Percentiles rank a stretch among this genome's conserved stretches.
phyloP scores from a whole-genome alignment of 139 green algal genomes.

The Parachlorella kessleri region DNA sequence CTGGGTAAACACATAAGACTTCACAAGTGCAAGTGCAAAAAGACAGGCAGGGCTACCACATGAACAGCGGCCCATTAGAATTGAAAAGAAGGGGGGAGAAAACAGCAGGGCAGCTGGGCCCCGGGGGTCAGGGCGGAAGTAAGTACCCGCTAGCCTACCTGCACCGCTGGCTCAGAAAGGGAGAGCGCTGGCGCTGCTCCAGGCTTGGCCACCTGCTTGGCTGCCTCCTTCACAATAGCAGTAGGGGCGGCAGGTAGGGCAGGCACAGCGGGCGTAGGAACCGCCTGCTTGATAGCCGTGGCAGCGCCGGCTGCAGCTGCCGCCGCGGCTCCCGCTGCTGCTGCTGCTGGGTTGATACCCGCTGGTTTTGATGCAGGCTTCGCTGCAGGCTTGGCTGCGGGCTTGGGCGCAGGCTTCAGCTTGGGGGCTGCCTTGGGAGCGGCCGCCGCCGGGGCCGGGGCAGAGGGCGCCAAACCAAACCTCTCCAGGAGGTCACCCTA shows the following conservation, averaged over 20 bases:
- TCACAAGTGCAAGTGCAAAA: too few species aligned
- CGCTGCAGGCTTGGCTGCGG: neutral
- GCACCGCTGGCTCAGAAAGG: neutral
- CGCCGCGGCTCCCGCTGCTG: constrained; percentile 7
- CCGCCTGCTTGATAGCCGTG: constrained; percentile 10
- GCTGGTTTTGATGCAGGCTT: constrained; percentile 14
- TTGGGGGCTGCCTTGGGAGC: constrained; percentile 17
- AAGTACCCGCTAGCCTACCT: too few species aligned
- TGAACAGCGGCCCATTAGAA: neutral
- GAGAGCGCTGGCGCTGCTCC: neutral
- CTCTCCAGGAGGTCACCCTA: constrained; percentile 29
- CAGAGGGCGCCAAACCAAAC: constrained; percentile 2
- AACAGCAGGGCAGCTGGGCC: neutral
- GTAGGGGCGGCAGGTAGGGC: constrained; percentile 1
- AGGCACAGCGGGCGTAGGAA: neutral
- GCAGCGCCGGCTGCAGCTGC: constrained; percentile 12
- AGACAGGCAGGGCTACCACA: neutral
- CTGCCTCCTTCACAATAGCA: too few species aligned
- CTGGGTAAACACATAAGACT: too few species aligned
- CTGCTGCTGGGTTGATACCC: neutral
- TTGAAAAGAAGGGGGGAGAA: neutral
- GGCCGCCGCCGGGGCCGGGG: constrained; percentile 21
- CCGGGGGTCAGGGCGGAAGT: neutral
- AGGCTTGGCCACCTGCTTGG: neutral
- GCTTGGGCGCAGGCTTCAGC: constrained; percentile 12